Base-by-base conservation (phyloP, 305 asterid species). In the Plantago lanceolata region DNA sequence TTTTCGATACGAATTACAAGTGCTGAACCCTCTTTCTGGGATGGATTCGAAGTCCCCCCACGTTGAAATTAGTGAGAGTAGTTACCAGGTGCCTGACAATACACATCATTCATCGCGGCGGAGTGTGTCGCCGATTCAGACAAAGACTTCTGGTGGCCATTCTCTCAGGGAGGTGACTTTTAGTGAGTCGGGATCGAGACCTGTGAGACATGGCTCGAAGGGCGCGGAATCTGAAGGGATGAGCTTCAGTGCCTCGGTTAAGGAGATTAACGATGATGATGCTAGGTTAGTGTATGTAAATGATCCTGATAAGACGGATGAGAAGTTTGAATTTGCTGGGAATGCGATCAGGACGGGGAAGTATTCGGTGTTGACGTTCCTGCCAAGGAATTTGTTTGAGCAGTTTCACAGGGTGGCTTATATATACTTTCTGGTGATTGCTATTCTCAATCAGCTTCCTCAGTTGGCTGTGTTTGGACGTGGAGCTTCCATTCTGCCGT, bases 401-500 rank as follows among this genome's bases (percentile, higher is more conserved):
- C 99, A 94, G 86, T 94, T 94, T 74, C 99, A 81, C 64, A 86
- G 99, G 73, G 89, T 94, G 60, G 99, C 99, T 48, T 94, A 94
- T 63, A 60, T 94, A 8, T 94, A 94, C 78, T 94, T 94, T 79
- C 93, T 94, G 28, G 93, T 76, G 48, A 94, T 94, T 73, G 99
- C 96, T 48, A 69, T 94, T 61, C 96, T 94, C 77, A 94, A 94
- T 71, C 99, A 94, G 83, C 82, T 94, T 48, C 99, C 99, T 18
- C 97, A 88, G 84, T 76, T 94, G 62, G 99, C 99, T 70, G 99
- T 94, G 44, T 94, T 94, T 20, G 99, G 99, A 33, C 78, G 99
- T 48, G 86, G 53, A 48, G 96, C 91, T 82, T 94, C 99, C 0
- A 61, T 94, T 72, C 14, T 94, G 71, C 99, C 99, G 0, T 72